Percentiles rank a stretch among this genome's conserved stretches.
phyloP scores from a whole-genome alignment of 2,329 filamentous ascomycete genomes.

The Lasiodiplodia gonubiensis region DNA sequence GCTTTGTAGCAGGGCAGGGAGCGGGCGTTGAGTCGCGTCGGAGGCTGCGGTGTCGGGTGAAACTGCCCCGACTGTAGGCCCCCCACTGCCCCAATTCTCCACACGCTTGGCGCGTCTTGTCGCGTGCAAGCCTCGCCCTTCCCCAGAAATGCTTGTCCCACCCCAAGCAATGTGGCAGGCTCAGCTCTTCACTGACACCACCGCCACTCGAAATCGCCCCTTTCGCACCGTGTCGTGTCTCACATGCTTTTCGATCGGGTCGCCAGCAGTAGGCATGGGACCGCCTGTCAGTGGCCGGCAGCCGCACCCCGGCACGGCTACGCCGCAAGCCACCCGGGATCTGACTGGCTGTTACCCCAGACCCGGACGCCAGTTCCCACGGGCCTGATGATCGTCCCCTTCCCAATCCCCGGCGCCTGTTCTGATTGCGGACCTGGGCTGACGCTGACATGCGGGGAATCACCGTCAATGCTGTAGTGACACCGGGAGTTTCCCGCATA shows the following conservation, averaged over 20 bases:
- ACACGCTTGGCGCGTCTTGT: slow-evolving; percentile 13
- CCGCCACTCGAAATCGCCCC: background rate
- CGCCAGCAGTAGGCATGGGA: background rate
- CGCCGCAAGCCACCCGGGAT: slow-evolving; percentile 16
- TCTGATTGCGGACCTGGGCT: slow-evolving; percentile 15
- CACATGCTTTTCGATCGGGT: background rate
- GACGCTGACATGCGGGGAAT: slow-evolving; percentile 19
- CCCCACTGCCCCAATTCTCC: background rate
- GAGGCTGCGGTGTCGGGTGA: background rate
- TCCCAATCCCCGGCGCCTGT: slow-evolving; percentile 13
- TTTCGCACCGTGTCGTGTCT: background rate
- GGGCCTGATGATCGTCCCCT: slow-evolving; percentile 12
- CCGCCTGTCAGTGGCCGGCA: background rate
- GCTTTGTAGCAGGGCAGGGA: slow-evolving; percentile 2
- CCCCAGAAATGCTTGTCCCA: slow-evolving; percentile 12
- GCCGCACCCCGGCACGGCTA: slow-evolving; percentile 4
- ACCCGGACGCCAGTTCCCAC: background rate
- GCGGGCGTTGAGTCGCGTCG: slow-evolving; percentile 16
- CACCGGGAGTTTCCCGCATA: background rate
- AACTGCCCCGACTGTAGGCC: slow-evolving; percentile 2
- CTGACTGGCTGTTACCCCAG: slow-evolving; percentile 23
- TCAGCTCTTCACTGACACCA: background rate
- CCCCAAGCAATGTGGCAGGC: background rate
- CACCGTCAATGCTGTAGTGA: background rate
- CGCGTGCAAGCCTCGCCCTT: background rate